Evolutionary conservation across 2,329 filamentous ascomycete genomes (phyloP), one percentile per base, ranked within the genome.

Genomic region (Pseudocercospora musae): DNA sequence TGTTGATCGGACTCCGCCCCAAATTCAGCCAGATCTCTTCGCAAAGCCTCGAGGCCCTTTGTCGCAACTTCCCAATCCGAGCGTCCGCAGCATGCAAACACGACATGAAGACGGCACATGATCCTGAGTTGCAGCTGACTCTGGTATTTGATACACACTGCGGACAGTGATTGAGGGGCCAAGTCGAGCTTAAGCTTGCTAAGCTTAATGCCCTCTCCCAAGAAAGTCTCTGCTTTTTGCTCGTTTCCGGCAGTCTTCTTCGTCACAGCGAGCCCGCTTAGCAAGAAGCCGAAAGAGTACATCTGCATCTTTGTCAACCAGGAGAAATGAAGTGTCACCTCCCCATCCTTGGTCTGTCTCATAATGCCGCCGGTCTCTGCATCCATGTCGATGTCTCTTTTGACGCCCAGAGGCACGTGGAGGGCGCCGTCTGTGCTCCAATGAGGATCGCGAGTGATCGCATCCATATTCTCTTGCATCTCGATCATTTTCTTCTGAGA

Each of bases 51-150:
- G 18, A 91, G 75, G 59, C 81, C 83, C 62, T 85, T 78, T 69
- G 80, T 83, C 3, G 90, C 89, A 48, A 82, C 81, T 10, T 82
- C 77, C 87, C 89, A 93, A 64, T 91, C 86, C 46, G 87, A 89
- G 55, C 87, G 85, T 46, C 86, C 88, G 50, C 89, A 90, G 1
- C 86, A 82, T 59, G 89, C 82, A 56, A 95, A 84, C 3, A 88
- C 87, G 25, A 88, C 84, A 18, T 93, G 82, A n/a, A 92, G 81
- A 56, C 88, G 54, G 37, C 92, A 80, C 66, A 91, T 89, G 72
- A 86, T 87, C 62, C 86, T 84, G 7, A 91, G 80, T 57, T 87
- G 82, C 60, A 79, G 81, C 56, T 88, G 84, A 88, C 89, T 92
- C 63, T 84, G 81, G 9, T 84, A 81, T 52, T 87, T 63, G 29